Base-by-base conservation (phyloP, 108 stramenopile species). In the Pseudonitzschia pungens region DNA sequence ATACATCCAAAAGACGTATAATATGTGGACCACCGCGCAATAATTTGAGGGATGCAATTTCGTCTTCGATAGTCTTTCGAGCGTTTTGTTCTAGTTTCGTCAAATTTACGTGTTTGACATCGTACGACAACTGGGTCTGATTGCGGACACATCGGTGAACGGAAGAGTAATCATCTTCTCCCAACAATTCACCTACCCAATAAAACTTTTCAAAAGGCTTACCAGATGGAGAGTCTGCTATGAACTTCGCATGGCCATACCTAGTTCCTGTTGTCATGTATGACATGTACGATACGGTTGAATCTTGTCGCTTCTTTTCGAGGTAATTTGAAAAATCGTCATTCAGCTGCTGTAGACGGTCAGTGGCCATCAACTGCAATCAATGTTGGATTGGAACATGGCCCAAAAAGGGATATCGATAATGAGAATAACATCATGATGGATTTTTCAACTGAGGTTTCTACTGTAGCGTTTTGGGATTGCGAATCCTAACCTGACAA, bases 1-100 rank as follows among this genome's bases (percentile, higher is more conserved):
- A 86, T 31, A 91, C 86, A 72, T 91, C 90, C 50, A 85, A 78
- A 32, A 96, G 78, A 26, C 87, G 80, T 81, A 96, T 87, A 62
- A 96, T 89, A 63, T 96, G 86, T 11, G 88, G 91, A 73, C 90
- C 90, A 48, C 92, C 90, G 14, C 86, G 68, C 11, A 93, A 78
- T 18, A 86, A 65, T 22, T 84, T 84, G 66, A 93, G 68, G 0
- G 87, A 79, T 7, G 67, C 41, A 16, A 93, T 85, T 69, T 93
- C 92, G 55, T 88, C 87, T 43, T 77, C 68, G 16, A 93, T 43
- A 0, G 86, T 77, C 18, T 52, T 54, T 58, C 76, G 69, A 11
- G 58, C 27, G 0, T 70, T 56, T 15, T 54, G 70, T 33, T 83
- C 76, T 57, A 92, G 67, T 8, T 75, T 72, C 20, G 68, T 70